Percentiles rank a stretch among this genome's conserved stretches.
Conservation (phyloP, 2,329 filamentous ascomycete species). For the Colletotrichum sp. region DNA sequence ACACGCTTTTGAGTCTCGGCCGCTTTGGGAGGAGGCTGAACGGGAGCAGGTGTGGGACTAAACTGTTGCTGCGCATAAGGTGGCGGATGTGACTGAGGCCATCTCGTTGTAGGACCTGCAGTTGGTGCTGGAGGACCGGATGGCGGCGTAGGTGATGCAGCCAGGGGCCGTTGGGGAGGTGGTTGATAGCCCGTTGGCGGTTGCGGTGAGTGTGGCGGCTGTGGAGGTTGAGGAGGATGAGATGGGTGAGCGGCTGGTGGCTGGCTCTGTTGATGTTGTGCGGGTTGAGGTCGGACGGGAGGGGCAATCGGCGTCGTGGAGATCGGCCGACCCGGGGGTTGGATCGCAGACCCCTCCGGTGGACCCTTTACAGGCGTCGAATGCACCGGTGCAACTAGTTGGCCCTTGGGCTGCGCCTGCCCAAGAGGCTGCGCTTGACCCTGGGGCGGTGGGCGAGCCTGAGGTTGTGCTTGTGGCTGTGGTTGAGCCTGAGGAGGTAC, state of each 20-base stretch:
- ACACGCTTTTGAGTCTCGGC: conserved; percentile 32
- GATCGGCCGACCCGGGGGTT: conserved; percentile 29
- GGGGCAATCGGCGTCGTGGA: conserved; percentile 37
- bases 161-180: conserved; percentile 9
- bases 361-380: conserved; percentile 28
- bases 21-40: conserved; percentile 23
- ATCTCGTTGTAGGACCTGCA: conserved; percentile 33
- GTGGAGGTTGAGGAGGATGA: conserved; percentile 25
- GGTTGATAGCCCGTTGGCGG: conserved; percentile 11
- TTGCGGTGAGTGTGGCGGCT: conserved; percentile 35
- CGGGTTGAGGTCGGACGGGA: conserved; percentile 34
- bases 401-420: conserved; percentile 38
- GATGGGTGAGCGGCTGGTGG: background rate
- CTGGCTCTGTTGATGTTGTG: conserved; percentile 23
- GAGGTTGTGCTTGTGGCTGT: conserved; percentile 7
- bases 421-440: conserved; percentile 13
- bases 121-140: conserved; percentile 4
- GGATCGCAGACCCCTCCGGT: conserved; percentile 8
- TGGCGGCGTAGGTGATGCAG: conserved; percentile 18
- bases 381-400: conserved; percentile 38
- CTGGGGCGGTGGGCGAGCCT: conserved; percentile 24
- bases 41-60: conserved; percentile 24
- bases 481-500: conserved; percentile 11
- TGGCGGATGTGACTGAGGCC: conserved; percentile 32
- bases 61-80: conserved; percentile 28